Percentiles rank a stretch among this genome's conserved stretches.
Conservation (phyloP, 2,329 filamentous ascomycete genomes). For the Claviceps humidiphila region DNA sequence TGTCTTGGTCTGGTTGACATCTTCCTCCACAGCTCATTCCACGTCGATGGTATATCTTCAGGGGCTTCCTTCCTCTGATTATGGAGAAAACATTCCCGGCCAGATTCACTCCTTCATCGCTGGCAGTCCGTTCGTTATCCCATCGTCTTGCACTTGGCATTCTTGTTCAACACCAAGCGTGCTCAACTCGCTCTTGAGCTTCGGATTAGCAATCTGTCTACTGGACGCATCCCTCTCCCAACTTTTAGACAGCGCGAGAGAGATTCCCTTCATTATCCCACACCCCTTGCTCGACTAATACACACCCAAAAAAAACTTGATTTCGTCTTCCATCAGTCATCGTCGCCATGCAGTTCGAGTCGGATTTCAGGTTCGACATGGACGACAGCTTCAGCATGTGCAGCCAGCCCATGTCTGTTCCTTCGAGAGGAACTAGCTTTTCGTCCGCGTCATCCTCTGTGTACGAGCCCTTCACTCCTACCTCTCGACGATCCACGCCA, state of each 20-base stretch:
- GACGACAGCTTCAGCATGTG: slow-evolving; percentile 26
- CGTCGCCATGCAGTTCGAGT: slow-evolving; percentile 25
- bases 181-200: slow-evolving; percentile 1
- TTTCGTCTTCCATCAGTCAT: background rate
- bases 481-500: slow-evolving; percentile 30
- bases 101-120: slow-evolving; percentile 12
- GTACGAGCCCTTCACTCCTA: slow-evolving; percentile 32
- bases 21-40: slow-evolving; percentile 23
- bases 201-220: background rate
- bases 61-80: slow-evolving; percentile 20
- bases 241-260: background rate
- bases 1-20: slow-evolving; percentile 22
- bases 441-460: slow-evolving; percentile 24
- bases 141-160: slow-evolving; percentile 4
- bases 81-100: slow-evolving; percentile 22
- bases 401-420: slow-evolving; percentile 23
- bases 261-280: slow-evolving; percentile 2
- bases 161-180: background rate
- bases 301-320: background rate
- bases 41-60: slow-evolving; percentile 28
- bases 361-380: slow-evolving; percentile 26
- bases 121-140: slow-evolving; percentile 2
- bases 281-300: background rate
- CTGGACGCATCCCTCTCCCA: background rate
- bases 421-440: slow-evolving; percentile 24